Evolutionary conservation across 768 basidiomycete species (phyloP).

Genomic region (Lentinula edodes): DNA sequence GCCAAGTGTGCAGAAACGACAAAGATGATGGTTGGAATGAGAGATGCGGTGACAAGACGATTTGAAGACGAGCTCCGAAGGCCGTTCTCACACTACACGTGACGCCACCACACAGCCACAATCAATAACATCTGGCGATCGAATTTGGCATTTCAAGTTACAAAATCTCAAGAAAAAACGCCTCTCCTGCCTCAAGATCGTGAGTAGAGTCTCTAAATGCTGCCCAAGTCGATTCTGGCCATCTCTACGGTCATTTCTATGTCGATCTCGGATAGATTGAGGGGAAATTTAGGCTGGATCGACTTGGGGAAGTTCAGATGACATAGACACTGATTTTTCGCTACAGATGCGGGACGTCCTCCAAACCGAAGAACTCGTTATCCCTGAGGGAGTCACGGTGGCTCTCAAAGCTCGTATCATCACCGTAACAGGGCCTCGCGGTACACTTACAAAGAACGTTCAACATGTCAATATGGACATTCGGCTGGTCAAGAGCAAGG

Average conservation of each 20-base stretch:
- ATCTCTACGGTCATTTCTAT: not conserved
- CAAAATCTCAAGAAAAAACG: not conserved
- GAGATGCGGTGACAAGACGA: not conserved
- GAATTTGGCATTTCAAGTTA: not conserved
- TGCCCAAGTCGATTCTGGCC: not conserved
- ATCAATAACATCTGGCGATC: not conserved
- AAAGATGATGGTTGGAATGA: slow-evolving; percentile 5
- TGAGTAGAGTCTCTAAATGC: not conserved
- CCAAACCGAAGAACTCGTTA: slow-evolving; percentile 88
- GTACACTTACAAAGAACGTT: slow-evolving; percentile 86
- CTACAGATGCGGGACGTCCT: slow-evolving; percentile 86
- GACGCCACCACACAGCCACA: not conserved
- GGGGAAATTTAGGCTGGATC: not conserved
- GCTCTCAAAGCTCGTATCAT: slow-evolving; percentile 88
- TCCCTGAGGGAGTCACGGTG: slow-evolving; percentile 83
- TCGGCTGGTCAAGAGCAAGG: slow-evolving; percentile 74
- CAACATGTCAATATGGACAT: slow-evolving; percentile 95
- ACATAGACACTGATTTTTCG: slow-evolving; percentile 24
- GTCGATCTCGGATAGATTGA: not conserved
- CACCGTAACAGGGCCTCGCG: slow-evolving; percentile 88
- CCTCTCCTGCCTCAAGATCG: slow-evolving; percentile 1
- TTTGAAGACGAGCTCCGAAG: not conserved
- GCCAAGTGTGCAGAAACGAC: not conserved
- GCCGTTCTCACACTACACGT: not conserved
- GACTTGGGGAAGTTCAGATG: slow-evolving; percentile 29